Evolutionary conservation across 495 filamentous ascomycete species (phyloP).

Genomic region (Talaromyces nanjingensis): DNA sequence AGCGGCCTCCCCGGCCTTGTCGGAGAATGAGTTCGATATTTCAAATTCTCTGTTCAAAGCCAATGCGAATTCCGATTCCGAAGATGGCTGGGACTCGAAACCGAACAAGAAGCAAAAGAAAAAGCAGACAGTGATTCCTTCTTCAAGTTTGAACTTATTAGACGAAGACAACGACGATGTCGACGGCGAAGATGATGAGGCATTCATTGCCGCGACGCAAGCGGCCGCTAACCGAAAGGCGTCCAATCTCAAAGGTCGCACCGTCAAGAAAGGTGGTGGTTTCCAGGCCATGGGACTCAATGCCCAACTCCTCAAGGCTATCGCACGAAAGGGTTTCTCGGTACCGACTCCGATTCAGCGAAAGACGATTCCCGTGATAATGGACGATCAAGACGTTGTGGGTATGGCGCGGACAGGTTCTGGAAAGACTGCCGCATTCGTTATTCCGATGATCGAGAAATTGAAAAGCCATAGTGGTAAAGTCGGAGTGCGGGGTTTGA

Average conservation of each 20-base stretch:
- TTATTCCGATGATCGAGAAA: conserved; percentile 95
- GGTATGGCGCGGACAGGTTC: conserved; percentile 97
- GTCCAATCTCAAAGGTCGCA: conserved; percentile 72
- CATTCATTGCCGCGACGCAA: conserved; percentile 81
- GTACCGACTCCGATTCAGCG: conserved; percentile 96
- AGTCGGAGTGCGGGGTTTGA: conserved; percentile 75
- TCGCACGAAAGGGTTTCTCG: conserved; percentile 85
- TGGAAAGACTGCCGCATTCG: conserved; percentile 95
- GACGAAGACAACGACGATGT: conserved; percentile 36
- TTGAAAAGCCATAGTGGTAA: conserved; percentile 81
- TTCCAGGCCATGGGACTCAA: conserved; percentile 97
- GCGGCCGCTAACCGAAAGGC: conserved; percentile 79
- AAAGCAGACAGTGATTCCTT: conserved; percentile 11
- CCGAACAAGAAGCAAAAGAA: conserved; percentile 29
- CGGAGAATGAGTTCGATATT: conserved; percentile 91
- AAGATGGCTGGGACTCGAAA: conserved; percentile 15
- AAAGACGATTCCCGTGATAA: conserved; percentile 85
- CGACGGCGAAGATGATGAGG: conserved; percentile 67
- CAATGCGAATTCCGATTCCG: conserved; percentile 45
- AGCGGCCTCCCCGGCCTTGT: conserved; percentile 71
- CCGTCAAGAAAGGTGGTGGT: conserved; percentile 87
- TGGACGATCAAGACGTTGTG: conserved; percentile 87
- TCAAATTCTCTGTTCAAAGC: conserved; percentile 66
- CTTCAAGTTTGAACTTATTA: conserved; percentile 40
- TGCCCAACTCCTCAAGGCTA: conserved; percentile 74